Evolutionary conservation across 352 stramenopile species (phyloP).

Genomic region (Globisporangium acanthophoron): DNA sequence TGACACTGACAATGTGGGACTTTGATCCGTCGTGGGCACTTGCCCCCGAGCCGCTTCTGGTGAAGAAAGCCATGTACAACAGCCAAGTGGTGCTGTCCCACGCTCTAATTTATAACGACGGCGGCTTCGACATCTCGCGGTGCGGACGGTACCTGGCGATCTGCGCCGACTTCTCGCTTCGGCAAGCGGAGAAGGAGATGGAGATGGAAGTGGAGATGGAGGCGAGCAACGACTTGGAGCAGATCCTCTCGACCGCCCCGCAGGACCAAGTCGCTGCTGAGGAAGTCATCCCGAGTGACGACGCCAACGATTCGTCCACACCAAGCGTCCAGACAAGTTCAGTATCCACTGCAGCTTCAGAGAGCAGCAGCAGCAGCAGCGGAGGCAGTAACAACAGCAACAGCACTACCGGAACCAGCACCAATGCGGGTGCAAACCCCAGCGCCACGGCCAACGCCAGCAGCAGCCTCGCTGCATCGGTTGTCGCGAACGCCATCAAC

Average conservation of each 20-base stretch:
- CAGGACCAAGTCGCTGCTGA: conserved; percentile 47
- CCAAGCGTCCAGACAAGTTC: conserved; percentile 11
- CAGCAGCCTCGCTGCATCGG: conserved; percentile 5
- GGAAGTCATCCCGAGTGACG: conserved; percentile 49
- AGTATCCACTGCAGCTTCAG: not conserved
- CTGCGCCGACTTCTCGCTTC: conserved; percentile 92
- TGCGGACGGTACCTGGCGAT: conserved; percentile 93
- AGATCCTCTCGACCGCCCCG: conserved; percentile 58
- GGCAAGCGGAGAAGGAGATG: conserved; percentile 84
- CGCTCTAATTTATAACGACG: conserved; percentile 97
- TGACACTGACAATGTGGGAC: conserved; percentile 94
- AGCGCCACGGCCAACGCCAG: not conserved
- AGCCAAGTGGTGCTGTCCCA: conserved; percentile 83
- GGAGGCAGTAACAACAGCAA: not conserved
- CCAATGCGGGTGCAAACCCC: not conserved
- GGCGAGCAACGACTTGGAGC: conserved; percentile 64
- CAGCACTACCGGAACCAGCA: not conserved
- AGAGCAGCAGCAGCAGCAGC: conserved; percentile 4
- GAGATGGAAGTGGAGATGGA: conserved; percentile 78
- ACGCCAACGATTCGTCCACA: conserved; percentile 57
- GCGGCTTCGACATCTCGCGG: conserved; percentile 95
- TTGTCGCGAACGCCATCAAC: conserved; percentile 9
- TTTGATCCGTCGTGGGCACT: conserved; percentile 87
- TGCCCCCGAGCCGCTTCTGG: conserved; percentile 58
- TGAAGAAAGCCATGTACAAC: conserved; percentile 84